A percentile compares a stretch with the other conserved stretches of the same genome.
Conservation (phyloP, 1,284 basidiomycete genomes). For the Ceratorhiza oryzae-sativae region DNA sequence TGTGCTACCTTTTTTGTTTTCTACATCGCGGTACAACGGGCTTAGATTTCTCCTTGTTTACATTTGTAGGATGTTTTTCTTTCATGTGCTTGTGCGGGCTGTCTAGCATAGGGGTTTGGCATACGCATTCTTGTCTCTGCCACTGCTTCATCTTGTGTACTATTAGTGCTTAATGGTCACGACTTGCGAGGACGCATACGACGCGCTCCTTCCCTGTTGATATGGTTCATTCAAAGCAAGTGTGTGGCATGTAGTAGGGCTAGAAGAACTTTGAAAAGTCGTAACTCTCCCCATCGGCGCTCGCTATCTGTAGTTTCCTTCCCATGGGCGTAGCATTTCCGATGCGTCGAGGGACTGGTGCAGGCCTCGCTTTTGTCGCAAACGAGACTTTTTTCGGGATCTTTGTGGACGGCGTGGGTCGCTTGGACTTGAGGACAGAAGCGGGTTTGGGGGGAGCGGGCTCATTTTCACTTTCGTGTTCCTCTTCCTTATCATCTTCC, state of each 20-base stretch:
- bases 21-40: conserved; percentile 12
- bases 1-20: background rate
- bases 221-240: background rate
- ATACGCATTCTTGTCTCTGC: background rate
- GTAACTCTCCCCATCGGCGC: conserved; percentile 11
- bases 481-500: conserved; percentile 47
- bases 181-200: background rate
- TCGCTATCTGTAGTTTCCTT: background rate
- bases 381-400: conserved; percentile 61
- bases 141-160: background rate
- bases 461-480: conserved; percentile 42
- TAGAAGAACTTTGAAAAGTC: conserved; percentile 33
- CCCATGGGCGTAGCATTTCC: background rate
- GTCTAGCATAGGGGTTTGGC: background rate
- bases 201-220: background rate
- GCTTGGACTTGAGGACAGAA: conserved; percentile 55
- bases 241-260: background rate
- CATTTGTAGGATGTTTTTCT: conserved; percentile 1
- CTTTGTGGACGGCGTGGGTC: conserved; percentile 43
- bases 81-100: background rate
- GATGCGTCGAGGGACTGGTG: conserved; percentile 9
- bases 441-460: conserved; percentile 43
- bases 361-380: conserved; percentile 21
- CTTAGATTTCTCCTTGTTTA: background rate
- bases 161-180: conserved; percentile 1